A percentile compares a stretch with the other conserved stretches of the same genome.
Conservation (phyloP, 140 eudicot genomes). For the Oenanthe javanica region DNA sequence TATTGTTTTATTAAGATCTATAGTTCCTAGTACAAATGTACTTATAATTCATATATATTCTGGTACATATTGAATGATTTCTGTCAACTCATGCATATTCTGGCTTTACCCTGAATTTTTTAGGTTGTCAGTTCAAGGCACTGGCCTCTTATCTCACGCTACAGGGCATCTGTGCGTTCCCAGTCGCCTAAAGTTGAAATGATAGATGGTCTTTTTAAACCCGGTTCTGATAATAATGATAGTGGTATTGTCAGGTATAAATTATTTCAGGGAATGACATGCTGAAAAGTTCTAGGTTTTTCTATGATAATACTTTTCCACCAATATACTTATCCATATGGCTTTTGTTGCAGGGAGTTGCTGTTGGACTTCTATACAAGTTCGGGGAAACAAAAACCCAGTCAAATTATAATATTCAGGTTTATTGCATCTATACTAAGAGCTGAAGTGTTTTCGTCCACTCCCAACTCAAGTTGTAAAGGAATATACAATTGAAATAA, state of each 20-base stretch:
- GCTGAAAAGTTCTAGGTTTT: background rate
- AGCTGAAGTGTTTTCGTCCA: background rate
- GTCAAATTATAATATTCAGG: constrained; percentile 87
- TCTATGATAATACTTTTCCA: background rate
- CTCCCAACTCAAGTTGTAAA: background rate
- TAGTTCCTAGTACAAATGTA: background rate
- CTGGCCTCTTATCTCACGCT: constrained; percentile 76
- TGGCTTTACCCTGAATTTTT: background rate
- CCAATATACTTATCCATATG: no score
- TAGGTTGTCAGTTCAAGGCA: constrained; percentile 87
- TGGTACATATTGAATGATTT: background rate
- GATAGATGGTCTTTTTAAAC: constrained; percentile 70
- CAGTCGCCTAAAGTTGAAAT: constrained; percentile 85
- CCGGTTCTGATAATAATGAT: constrained; percentile 55
- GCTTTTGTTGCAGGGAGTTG: constrained; percentile 42
- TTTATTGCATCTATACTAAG: background rate
- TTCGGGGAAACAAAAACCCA: constrained; percentile 73
- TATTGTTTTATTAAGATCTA: background rate
- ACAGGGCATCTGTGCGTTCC: constrained; percentile 76
- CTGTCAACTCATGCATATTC: background rate
- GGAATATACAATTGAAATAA: no score
- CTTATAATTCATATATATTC: background rate
- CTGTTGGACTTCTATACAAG: constrained; percentile 66
- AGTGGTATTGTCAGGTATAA: constrained; percentile 70
- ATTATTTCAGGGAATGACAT: background rate